Base-by-base conservation (phyloP, 768 basidiomycete genomes). In the Vararia minispora region DNA sequence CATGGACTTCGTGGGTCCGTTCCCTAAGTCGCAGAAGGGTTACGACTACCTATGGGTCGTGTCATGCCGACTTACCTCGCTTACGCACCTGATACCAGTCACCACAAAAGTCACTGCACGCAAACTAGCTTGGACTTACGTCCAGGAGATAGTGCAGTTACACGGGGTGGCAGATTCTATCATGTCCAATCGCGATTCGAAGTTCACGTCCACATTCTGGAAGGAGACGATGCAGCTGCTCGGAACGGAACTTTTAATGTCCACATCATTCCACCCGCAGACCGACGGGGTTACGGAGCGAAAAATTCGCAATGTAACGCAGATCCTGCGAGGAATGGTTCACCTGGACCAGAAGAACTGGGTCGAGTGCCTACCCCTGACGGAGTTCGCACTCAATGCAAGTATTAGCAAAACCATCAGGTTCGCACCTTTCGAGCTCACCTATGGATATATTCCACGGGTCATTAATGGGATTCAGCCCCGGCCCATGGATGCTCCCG, bases 251-350 rank as follows among this genome's bases (percentile, higher is more conserved):
- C 46, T 64, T 0, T 31, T 51, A 0, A 58, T 66, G 56, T 65
- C 51, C 3, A 62, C 52, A 6, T 58, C 61, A 1, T 67, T 59
- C 40, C 66, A 68, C 36, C 65, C 62, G 0, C 61, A 67, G 35
- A 67, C 60, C 1, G 62, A 66, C 43, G 59, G 62, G 0, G 54
- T 52, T n/a, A n/a, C n/a, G n/a, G n/a, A 58, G 45, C 39, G 52
- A 7, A 52, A 48, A 0, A 65, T 58, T 27, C 28, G 51, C 0
- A 49, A 34, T n/a, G 41, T 65, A 2, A 48, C 44, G 0, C 59
- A 64, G 38, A 61, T 63, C 4, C 50, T 65, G 24, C 33, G 48
- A 1, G 28, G 52, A 0, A 11, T 46, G 0, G 44, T 62, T 1
- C 10, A 34, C 0, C 48, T 52, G 0, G 46, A 61, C 17, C 61